These are phyloP conservation scores for Phylloporus arenicola DNA, from an alignment of 768 basidiomycete species.

Conservation along the genomic window DNA sequence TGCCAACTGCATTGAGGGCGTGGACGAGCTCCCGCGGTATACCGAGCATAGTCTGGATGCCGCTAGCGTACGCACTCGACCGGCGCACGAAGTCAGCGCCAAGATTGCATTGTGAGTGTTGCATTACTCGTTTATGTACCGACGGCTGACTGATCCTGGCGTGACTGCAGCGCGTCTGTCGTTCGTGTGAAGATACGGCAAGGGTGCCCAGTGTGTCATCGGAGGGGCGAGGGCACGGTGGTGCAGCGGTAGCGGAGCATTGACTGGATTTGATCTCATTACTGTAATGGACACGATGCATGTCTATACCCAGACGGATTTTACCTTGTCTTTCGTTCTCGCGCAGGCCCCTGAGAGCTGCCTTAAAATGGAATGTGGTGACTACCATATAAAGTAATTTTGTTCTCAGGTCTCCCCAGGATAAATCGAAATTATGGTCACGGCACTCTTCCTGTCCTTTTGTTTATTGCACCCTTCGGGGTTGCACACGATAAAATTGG, in stretches of 20 bases:
- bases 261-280: constrained; percentile 6
- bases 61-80: constrained; percentile 35
- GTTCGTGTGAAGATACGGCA: constrained; percentile 57
- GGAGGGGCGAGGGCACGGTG: constrained; percentile 44
- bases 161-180: constrained; percentile 53
- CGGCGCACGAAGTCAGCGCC: constrained; percentile 47
- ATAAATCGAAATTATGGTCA: constrained; percentile 18
- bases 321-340: not conserved
- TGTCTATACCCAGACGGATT: constrained; percentile 10
- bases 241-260: not conserved
- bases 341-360: too few relatives aligned
- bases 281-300: constrained; percentile 3
- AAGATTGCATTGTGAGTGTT: constrained; percentile 73
- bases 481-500: constrained; percentile 98
- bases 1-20: constrained; percentile 66
- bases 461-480: constrained; percentile 67
- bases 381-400: constrained; percentile 4
- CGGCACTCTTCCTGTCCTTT: fast-evolving
- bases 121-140: not conserved
- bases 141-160: not conserved
- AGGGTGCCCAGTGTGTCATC: constrained; percentile 76
- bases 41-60: constrained; percentile 45
- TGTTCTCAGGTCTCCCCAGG: constrained; percentile 3
- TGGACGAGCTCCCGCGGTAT: constrained; percentile 55
- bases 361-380: not conserved